Evolutionary conservation across 768 basidiomycete species (phyloP), one percentile per base, ranked within the genome.

Genomic region (Phaeolepiota aurea): DNA sequence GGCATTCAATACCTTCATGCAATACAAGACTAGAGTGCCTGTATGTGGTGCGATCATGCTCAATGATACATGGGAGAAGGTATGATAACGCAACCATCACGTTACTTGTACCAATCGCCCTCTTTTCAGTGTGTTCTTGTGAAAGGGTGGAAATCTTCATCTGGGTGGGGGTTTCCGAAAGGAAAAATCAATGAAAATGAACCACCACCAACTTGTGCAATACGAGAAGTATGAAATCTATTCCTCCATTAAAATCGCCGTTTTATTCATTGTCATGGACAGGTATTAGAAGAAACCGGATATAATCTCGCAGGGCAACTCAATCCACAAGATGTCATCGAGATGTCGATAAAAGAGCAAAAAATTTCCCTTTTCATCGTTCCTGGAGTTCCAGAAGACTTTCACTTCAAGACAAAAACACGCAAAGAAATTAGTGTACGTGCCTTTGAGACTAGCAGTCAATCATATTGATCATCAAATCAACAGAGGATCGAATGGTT

Each of bases 151-250:
- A 97, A 96, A 61, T 79, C 89, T 23, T 87, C 84, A 14, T 87
- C 96, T 2, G 89, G 91, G 4, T 99, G 96, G 96, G 86, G 90
- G n/a, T 99, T 98, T 61, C 96, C 96, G 4, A 88, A 94, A 57
- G 96, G 96, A n/a, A 99, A 99, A 65, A 98, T 98, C 59, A 99
- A 99, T 53, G 83, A 93, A 57, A 77, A 86, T 44, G 96, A 99
- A 57, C 78, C 83, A 5, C 76, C 82, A 42, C 72, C 75, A 37
- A 74, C 72, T 41, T 99, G 96, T 61, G 96, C 94, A 2, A 72
- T 87, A 40, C 80, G 96, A 59, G 96, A 99, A 68, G 94, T 93
- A 46, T 41, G 77, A 54, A 7, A 5, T 44, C 39, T 40, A 16
- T n/a, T 22, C 36, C n/a, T n/a, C n/a, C n/a, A n/a, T n/a, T n/a